Base-by-base conservation (phyloP, 169 alveolate genomes). In the Cryptosporidium meleagridis region DNA sequence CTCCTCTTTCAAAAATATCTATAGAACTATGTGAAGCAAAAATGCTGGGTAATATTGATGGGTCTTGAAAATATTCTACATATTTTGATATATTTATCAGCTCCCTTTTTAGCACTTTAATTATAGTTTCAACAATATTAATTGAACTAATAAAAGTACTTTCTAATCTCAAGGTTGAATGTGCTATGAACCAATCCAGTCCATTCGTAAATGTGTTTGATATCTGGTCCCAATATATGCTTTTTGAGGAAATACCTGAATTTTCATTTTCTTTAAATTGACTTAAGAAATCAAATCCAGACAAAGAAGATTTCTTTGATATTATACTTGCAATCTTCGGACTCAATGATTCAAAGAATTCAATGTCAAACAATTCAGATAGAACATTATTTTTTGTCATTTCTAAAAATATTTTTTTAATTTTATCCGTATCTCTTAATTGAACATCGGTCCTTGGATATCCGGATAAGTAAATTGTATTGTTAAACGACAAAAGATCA, bases 121-220 rank as follows among this genome's bases (percentile, higher is more conserved):
- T 62, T 16, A 80, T 65, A 0, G 89, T 59, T n/a, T 52, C 53
- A 23, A 80, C 26, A 26, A 80, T 44, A 41, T 59, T 80, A 10
- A 37, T 14, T 26, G 72, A 21, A 41, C 52, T 62, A 12, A 80
- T 14, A 65, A 80, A 61, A 5, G 89, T 80, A 41, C 89, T 62
- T 65, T 39, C 59, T 61, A 10, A 45, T 1, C n/a, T 16, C 10
- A 80, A 5, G 2, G 80, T n/a, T 21, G 89, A 59, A 31, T 23
- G 26, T 0, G 44, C n/a, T 23, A 59, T 31, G 39, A 80, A 80
- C 89, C 89, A 80, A 41, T 80, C 89, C 26, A 80, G 21, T 16
- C 89, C 89, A 80, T 80, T 80, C 6, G 89, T 80, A 59, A 26
- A 80, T 21, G 89, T 62, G 10, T 9, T 18, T 2, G 73, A 37